Base-by-base conservation (phyloP, 73 alveolate species). In the Uronychia binucleata region DNA sequence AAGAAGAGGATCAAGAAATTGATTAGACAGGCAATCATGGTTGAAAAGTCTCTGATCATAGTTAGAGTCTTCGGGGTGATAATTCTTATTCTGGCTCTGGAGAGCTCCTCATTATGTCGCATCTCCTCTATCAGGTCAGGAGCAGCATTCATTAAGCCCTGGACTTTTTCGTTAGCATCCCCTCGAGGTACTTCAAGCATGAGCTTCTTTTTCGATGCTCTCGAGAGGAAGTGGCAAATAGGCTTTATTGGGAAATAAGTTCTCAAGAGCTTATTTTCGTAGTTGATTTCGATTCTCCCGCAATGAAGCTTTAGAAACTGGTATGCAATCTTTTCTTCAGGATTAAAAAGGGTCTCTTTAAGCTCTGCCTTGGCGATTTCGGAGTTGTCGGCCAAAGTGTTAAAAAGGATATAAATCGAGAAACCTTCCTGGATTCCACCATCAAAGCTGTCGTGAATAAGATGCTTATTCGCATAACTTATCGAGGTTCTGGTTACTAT, bases 181-280 rank as follows among this genome's bases (percentile, higher is more conserved):
- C 26, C 80, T 34, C 86, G 76, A 46, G 25, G 28, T 5, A 34
- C 86, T n/a, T 30, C 29, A 26, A 28, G 13, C n/a, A 31, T 33
- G 32, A 84, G 80, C 33, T 35, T 28, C 0, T 8, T 75, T 34
- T 77, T 84, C 74, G 29, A 33, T 75, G 76, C 25, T n/a, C 28
- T 59, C 32, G 30, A 11, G 13, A 84, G 58, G 77, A 25, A 59
- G 32, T 84, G 76, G n/a, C 91, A 84, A 29, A 84, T 86, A 8
- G 91, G 91, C 27, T 34, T 0, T 13, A 84, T 77, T 26, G 91
- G 91, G 91, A 84, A 84, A 77, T 77, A 84, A 25, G 57, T 57
- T 33, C 78, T 75, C 26, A 46, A 19, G 5, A 82, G 74, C 1
- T 26, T 8, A n/a, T 60, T 81, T 80, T 30, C 80, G 34, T 30